phyloP scores from a whole-genome alignment of 306 rosid species.

The Abrus pulchellus region DNA sequence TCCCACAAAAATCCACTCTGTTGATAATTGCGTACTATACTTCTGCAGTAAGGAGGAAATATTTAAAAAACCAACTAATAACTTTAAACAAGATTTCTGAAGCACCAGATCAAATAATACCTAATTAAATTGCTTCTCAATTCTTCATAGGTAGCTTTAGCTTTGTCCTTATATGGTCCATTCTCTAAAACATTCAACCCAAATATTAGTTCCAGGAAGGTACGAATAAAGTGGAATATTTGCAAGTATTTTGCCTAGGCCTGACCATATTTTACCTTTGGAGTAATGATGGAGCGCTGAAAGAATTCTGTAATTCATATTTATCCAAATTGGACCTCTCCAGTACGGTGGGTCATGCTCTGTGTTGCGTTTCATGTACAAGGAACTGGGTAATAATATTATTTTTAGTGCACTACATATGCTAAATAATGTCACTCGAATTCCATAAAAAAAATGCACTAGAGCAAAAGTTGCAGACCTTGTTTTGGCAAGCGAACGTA shows the following conservation, averaged over 20 bases:
- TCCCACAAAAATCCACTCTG: conserved; percentile 88
- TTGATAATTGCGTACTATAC: conserved; percentile 70
- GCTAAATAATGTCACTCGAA: conserved; percentile 38
- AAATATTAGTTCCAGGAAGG: conserved; percentile 38
- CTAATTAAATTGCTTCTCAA: conserved; percentile 84
- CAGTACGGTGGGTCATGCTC: conserved; percentile 97
- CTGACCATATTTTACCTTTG: conserved; percentile 58
- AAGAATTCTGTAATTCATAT: conserved; percentile 81
- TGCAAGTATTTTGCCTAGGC: conserved; percentile 44
- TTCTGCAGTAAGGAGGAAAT: conserved; percentile 44
- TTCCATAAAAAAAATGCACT: conserved; percentile 1
- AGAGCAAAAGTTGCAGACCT: conserved; percentile 58
- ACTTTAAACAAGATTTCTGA: conserved; percentile 1
- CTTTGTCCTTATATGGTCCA: conserved; percentile 81
- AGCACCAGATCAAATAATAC: conserved; percentile 50
- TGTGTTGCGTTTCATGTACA: conserved; percentile 92
- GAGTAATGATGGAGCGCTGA: conserved; percentile 92
- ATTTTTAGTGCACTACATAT: conserved; percentile 25
- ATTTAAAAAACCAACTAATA: background rate
- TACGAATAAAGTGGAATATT: background rate
- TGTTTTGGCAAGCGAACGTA: conserved; percentile 94
- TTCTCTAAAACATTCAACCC: conserved; percentile 59
- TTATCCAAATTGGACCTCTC: conserved; percentile 96
- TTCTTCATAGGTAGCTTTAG: conserved; percentile 71
- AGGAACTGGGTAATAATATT: conserved; percentile 56